phyloP scores from a whole-genome alignment of 805 yeast species.

The Starmerella bombicola region DNA sequence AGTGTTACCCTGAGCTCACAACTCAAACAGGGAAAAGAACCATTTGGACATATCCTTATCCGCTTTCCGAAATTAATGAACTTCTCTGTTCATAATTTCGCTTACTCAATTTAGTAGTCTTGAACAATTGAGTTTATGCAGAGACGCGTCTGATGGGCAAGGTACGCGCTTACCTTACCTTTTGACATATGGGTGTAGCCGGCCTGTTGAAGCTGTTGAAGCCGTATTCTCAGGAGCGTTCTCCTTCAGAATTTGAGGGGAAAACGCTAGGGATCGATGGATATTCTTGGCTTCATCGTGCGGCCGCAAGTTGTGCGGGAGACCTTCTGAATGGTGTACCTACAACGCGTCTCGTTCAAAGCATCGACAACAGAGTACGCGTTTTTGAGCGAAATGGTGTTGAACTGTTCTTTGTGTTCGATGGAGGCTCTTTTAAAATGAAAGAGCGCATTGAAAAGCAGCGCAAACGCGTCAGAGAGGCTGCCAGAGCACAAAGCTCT shows the following conservation, averaged over 20 bases:
- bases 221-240: slow-evolving; percentile 50
- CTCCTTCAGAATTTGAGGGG: slow-evolving; percentile 54
- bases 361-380: slow-evolving; percentile 51
- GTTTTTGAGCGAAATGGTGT: slow-evolving; percentile 59
- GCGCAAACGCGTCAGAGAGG: slow-evolving; percentile 44
- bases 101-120: no score
- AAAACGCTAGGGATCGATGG: slow-evolving; percentile 84
- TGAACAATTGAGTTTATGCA: no score
- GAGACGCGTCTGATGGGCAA: no score
- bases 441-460: slow-evolving; percentile 62
- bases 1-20: no score
- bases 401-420: slow-evolving; percentile 80
- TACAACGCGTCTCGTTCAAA: slow-evolving; percentile 47
- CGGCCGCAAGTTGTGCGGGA: slow-evolving; percentile 68
- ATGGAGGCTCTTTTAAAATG: slow-evolving; percentile 76
- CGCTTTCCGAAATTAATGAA: no score
- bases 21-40: no score
- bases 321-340: slow-evolving; percentile 63
- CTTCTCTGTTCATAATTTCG: no score
- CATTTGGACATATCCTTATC: no score
- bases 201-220: slow-evolving; percentile 73
- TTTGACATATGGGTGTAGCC: slow-evolving; percentile 78
- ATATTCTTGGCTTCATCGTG: slow-evolving; percentile 91
- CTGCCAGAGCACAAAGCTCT: slow-evolving; percentile 31
- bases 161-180: no score